Evolutionary conservation across 2,329 filamentous ascomycete species (phyloP).

Genomic region (Gnomoniopsis smithogilvyi): DNA sequence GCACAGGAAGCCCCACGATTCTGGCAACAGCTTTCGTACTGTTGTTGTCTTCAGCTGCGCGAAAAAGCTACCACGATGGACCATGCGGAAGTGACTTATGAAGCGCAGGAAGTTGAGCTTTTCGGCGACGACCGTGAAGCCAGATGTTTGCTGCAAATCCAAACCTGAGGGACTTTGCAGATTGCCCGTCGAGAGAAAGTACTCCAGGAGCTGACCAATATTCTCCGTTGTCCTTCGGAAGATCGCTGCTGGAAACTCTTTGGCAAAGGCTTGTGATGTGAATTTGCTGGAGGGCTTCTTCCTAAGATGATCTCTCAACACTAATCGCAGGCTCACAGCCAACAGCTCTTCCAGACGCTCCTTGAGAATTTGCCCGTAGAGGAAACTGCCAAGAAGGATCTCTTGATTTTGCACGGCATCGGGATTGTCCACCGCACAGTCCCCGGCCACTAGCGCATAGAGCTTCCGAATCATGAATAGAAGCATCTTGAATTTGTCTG

Average conservation of each 20-base stretch:
- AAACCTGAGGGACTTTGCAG: slow-evolving; percentile 86
- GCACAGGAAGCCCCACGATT: slow-evolving; percentile 97
- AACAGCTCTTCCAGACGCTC: slow-evolving; percentile 91
- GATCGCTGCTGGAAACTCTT: slow-evolving; percentile 75
- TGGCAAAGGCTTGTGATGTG: slow-evolving; percentile 70
- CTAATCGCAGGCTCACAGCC: slow-evolving; percentile 45
- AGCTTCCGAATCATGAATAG: slow-evolving; percentile 96
- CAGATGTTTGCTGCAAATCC: slow-evolving; percentile 90
- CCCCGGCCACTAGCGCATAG: slow-evolving; percentile 87
- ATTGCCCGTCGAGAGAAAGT: slow-evolving; percentile 96
- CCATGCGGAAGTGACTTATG: slow-evolving; percentile 98
- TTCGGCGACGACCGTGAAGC: slow-evolving; percentile 94
- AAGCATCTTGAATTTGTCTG: slow-evolving; percentile 90
- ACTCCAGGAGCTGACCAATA: slow-evolving; percentile 81
- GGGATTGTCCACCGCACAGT: slow-evolving; percentile 91
- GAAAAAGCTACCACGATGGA: slow-evolving; percentile 98
- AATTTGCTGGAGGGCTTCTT: slow-evolving; percentile 66
- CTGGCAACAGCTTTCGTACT: slow-evolving; percentile 89
- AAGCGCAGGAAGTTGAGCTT: slow-evolving; percentile 99
- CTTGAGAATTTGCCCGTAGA: slow-evolving; percentile 95
- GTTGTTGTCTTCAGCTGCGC: slow-evolving; percentile 96
- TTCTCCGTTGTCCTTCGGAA: slow-evolving; percentile 84
- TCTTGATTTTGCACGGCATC: slow-evolving; percentile 97
- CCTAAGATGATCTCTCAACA: slow-evolving; percentile 56
- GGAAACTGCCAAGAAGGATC: slow-evolving; percentile 84